Evolutionary conservation across 768 basidiomycete species (phyloP).

Genomic region (Lepiota venenata): DNA sequence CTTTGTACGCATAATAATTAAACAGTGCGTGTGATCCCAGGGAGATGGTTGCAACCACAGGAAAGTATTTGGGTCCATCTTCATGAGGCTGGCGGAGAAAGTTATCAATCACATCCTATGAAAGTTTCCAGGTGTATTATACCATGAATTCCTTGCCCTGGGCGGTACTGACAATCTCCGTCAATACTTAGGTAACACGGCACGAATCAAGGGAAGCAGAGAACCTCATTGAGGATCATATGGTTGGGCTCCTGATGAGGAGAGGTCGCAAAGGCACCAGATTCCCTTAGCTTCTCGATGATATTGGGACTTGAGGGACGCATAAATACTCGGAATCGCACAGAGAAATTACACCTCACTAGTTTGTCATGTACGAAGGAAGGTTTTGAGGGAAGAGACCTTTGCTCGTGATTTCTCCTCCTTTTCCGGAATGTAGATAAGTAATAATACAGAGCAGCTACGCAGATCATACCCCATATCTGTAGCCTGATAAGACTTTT

Average conservation of each 20-base stretch:
- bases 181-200: background rate
- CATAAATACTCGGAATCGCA: background rate
- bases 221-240: slow-evolving; percentile 83
- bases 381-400: slow-evolving; percentile 66
- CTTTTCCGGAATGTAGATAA: slow-evolving; percentile 28
- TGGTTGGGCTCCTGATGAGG: slow-evolving; percentile 80
- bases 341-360: slow-evolving; percentile 40
- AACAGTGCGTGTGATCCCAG: slow-evolving; percentile 82
- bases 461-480: slow-evolving; percentile 58
- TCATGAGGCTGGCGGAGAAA: slow-evolving; percentile 69
- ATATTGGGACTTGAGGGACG: slow-evolving; percentile 65
- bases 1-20: slow-evolving; percentile 71
- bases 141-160: slow-evolving; percentile 96
- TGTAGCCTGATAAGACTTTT: slow-evolving; percentile 48
- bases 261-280: slow-evolving; percentile 59
- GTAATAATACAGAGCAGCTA: background rate
- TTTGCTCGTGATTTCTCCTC: slow-evolving; percentile 72
- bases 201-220: slow-evolving; percentile 14
- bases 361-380: slow-evolving; percentile 66
- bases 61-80: slow-evolving; percentile 86
- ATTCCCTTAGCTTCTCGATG: slow-evolving; percentile 60
- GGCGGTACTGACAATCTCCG: slow-evolving; percentile 57
- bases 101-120: slow-evolving; percentile 11
- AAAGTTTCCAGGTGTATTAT: slow-evolving; percentile 18
- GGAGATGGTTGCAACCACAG: slow-evolving; percentile 89